Evolutionary conservation across 495 filamentous ascomycete genomes (phyloP).

Genomic region (Penicillium alfredii): DNA sequence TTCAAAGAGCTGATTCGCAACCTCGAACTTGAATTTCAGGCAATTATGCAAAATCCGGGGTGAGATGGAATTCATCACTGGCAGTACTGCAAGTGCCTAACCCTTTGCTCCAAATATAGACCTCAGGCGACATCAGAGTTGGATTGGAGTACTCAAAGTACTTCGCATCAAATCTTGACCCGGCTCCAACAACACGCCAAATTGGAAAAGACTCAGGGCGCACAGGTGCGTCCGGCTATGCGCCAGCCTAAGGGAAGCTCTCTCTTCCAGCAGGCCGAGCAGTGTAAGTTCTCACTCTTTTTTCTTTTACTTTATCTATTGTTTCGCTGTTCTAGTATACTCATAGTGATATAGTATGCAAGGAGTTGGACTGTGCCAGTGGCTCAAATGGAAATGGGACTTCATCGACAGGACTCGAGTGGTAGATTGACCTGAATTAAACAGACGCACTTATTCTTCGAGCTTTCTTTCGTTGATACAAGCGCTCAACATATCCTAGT

Average conservation of each 20-base stretch:
- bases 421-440: conserved; percentile 12
- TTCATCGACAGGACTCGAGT: conserved; percentile 12
- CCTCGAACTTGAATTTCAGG: conserved; percentile 8
- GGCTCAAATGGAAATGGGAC: conserved; percentile 5
- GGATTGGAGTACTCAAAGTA: not conserved
- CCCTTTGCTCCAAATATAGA: not conserved
- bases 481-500: too few species aligned
- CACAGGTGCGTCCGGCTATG: conserved; percentile 26
- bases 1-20: not conserved
- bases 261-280: conserved; percentile 31
- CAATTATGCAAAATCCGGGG: not conserved
- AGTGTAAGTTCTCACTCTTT: conserved; percentile 17
- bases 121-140: not conserved
- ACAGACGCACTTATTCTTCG: too few species aligned
- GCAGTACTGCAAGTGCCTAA: not conserved
- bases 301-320: not conserved
- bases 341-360: conserved; percentile 22
- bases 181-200: conserved; percentile 25
- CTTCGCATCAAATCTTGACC: conserved; percentile 10
- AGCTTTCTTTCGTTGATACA: too few species aligned
- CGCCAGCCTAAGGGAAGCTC: conserved; percentile 25
- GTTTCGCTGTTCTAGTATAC: not conserved
- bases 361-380: conserved; percentile 27
- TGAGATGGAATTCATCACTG: not conserved
- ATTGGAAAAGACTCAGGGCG: conserved; percentile 21